Percentiles rank a stretch among this genome's conserved stretches.
Conservation (phyloP, 352 stramenopile species). For the Thalassiosira livingstoniorum region DNA sequence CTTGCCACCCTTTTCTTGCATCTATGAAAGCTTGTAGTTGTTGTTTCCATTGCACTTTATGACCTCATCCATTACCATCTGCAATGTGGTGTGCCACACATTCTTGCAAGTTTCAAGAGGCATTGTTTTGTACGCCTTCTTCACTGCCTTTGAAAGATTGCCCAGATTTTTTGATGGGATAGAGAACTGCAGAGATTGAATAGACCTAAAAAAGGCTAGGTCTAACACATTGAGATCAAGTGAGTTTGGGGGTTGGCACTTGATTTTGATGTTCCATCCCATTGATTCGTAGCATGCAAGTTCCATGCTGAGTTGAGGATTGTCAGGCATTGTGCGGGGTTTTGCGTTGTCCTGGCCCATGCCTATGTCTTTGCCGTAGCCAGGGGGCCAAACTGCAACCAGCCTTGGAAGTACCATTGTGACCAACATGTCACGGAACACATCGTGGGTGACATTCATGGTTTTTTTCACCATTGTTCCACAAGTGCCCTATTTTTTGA, state of each 20-base stretch:
- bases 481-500: conserved; percentile 17
- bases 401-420: conserved; percentile 36
- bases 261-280: not conserved
- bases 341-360: conserved; percentile 30
- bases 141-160: conserved; percentile 4
- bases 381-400: conserved; percentile 18
- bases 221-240: conserved; percentile 48
- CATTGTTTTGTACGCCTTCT: conserved; percentile 6
- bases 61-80: conserved; percentile 34
- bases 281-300: no score
- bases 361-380: conserved; percentile 8
- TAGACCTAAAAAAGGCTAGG: conserved; percentile 41
- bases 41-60: conserved; percentile 20
- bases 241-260: conserved; percentile 40
- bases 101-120: conserved; percentile 26
- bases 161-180: conserved; percentile 18
- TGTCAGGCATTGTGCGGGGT: not conserved
- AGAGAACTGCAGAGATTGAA: conserved; percentile 42
- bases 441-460: not conserved
- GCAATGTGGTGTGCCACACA: conserved; percentile 31
- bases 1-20: no score
- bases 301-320: conserved; percentile 4
- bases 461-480: conserved; percentile 6
- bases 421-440: conserved; percentile 8
- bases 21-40: conserved; percentile 36